Evolutionary conservation across 768 basidiomycete species (phyloP).

Genomic region (Naganishia antarctica): DNA sequence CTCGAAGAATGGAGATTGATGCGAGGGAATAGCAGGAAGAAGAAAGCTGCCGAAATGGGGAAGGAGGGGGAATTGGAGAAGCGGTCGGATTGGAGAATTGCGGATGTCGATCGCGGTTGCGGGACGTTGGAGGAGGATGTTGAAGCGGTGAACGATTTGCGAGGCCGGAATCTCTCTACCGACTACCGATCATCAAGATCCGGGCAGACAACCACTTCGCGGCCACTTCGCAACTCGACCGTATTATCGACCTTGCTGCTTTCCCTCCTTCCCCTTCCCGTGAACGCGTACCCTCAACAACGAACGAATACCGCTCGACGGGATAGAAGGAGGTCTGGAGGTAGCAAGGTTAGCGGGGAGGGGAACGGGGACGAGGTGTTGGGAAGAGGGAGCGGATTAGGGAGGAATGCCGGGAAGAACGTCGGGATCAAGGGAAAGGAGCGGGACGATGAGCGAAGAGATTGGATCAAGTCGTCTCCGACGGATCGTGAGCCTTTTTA

Average conservation of each 20-base stretch:
- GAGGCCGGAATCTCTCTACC: not conserved
- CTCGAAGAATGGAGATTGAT: constrained; percentile 11
- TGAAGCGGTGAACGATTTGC: not conserved
- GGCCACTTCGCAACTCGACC: not conserved
- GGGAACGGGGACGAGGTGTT: too few species aligned
- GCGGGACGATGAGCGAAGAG: not conserved
- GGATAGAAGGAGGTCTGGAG: constrained; percentile 10
- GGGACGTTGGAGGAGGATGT: not conserved
- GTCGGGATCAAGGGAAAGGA: not conserved
- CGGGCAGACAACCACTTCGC: too few species aligned
- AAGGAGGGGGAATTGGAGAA: not conserved
- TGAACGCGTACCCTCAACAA: constrained; percentile 1
- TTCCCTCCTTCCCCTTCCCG: constrained; percentile 13
- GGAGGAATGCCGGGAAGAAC: not conserved
- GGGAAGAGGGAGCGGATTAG: not conserved
- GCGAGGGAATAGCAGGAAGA: constrained; percentile 16
- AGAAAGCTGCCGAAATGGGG: not conserved
- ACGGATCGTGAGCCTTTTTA: too few species aligned
- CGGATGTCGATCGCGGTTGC: not conserved
- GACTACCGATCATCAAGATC: not conserved
- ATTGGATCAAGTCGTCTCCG: too few species aligned
- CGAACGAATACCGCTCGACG: constrained; percentile 1
- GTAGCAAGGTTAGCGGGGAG: not conserved
- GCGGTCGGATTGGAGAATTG: not conserved
- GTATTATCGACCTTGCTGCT: constrained; percentile 49